Conservation (phyloP, 495 filamentous ascomycete genomes). For the Penicillium maclennaniae region DNA sequence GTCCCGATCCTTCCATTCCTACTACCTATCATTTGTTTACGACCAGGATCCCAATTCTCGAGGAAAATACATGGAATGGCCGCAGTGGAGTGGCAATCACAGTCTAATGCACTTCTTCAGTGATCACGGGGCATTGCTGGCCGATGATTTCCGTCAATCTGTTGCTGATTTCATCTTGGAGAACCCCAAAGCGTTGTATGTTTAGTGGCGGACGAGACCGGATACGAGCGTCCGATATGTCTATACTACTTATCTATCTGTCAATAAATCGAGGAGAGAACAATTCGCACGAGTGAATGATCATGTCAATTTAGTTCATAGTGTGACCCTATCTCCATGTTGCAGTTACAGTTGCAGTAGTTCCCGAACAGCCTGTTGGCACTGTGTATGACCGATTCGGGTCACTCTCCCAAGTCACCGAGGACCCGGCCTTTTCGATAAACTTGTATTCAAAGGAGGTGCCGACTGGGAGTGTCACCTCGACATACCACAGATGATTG, state of each 20-base stretch:
- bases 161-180: conserved; percentile 44
- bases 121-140: conserved; percentile 39
- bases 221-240: neutral
- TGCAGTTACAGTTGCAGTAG: conserved; percentile 21
- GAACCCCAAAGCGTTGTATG: conserved; percentile 46
- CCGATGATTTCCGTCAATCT: conserved; percentile 56
- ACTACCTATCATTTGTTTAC: conserved; percentile 64
- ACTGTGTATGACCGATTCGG: conserved; percentile 57
- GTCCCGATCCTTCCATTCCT: conserved; percentile 53
- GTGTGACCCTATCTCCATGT: conserved; percentile 19
- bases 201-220: conserved; percentile 26
- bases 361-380: conserved; percentile 38
- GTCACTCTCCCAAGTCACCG: conserved; percentile 58
- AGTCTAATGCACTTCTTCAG: conserved; percentile 57
- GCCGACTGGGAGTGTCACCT: conserved; percentile 46
- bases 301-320: neutral
- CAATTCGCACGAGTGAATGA: neutral
- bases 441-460: conserved; percentile 60
- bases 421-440: conserved; percentile 51
- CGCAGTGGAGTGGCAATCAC: conserved; percentile 51
- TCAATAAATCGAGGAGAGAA: neutral
- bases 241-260: neutral
- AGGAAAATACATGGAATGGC: conserved; percentile 51
- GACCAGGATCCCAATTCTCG: conserved; percentile 59
- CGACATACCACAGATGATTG: conserved; percentile 54